phyloP scores from a whole-genome alignment of 345 rosid genomes.

The Gossypium stocksii region DNA sequence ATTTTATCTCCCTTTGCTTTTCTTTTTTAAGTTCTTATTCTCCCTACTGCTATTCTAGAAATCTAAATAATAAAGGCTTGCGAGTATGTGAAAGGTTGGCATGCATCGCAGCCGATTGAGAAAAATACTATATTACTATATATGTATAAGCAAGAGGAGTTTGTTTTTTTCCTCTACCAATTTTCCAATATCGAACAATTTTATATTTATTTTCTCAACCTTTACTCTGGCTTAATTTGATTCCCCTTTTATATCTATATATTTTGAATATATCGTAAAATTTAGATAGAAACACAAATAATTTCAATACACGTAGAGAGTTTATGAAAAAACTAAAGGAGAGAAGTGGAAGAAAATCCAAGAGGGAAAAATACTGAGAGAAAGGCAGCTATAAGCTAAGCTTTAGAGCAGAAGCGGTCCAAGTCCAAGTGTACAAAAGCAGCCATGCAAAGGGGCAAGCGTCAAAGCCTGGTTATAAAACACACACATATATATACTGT shows the following conservation, averaged over 20 bases:
- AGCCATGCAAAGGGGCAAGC: constrained; percentile 8
- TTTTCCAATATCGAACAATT: constrained; percentile 10
- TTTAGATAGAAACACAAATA: too few relatives aligned
- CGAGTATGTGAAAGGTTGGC: constrained; percentile 28
- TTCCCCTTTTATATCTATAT: too few relatives aligned
- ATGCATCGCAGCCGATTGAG: constrained; percentile 23
- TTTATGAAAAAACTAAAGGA: neutral
- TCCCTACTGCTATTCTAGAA: constrained; percentile 1
- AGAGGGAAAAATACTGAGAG: neutral
- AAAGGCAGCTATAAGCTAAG: neutral
- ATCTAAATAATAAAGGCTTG: constrained; percentile 44
- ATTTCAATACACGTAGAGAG: too few relatives aligned
- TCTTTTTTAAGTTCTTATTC: constrained; percentile 14
- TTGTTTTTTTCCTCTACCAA: neutral
- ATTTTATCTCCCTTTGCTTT: constrained; percentile 5
- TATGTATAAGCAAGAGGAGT: constrained; percentile 16
- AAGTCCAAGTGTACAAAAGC: constrained; percentile 10
- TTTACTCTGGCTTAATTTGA: too few relatives aligned
- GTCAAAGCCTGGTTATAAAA: neutral
- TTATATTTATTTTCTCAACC: neutral
- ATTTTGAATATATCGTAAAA: too few relatives aligned
- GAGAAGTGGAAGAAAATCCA: neutral
- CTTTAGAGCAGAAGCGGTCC: neutral
- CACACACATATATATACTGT: neutral
- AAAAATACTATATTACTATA: constrained; percentile 23